A percentile compares a stretch with the other conserved stretches of the same genome.
Evolutionary conservation across 2,329 filamentous ascomycete genomes (phyloP).

Genomic region (Neopestalotiopsis rosae): DNA sequence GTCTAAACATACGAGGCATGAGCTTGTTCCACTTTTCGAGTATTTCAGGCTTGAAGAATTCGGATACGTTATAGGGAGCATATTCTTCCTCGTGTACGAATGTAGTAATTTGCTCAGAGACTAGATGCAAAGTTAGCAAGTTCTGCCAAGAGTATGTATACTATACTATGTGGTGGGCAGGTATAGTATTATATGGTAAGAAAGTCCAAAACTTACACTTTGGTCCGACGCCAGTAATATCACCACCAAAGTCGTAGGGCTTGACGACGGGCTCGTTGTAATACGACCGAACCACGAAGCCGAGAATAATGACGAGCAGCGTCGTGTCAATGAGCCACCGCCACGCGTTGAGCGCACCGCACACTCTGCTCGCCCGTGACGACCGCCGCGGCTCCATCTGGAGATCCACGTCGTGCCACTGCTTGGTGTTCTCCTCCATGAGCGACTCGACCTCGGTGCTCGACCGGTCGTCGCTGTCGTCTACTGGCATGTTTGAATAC

Average conservation of each 20-base stretch:
- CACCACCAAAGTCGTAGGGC: constrained; percentile 43
- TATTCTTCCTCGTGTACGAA: constrained; percentile 45
- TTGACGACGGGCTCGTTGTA: constrained; percentile 26
- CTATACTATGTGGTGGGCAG: too few relatives aligned
- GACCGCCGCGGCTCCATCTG: constrained; percentile 27
- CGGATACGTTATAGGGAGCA: constrained; percentile 42
- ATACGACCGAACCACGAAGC: constrained; percentile 39
- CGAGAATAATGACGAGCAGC: constrained; percentile 43
- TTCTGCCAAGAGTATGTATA: not conserved
- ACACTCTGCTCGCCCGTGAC: constrained; percentile 28
- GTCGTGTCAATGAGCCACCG: constrained; percentile 46
- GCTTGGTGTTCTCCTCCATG: constrained; percentile 42
- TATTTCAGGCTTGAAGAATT: constrained; percentile 44
- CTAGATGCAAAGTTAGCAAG: constrained; percentile 28
- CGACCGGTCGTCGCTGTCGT: constrained; percentile 42
- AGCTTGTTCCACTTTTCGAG: constrained; percentile 44
- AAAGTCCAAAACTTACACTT: constrained; percentile 33
- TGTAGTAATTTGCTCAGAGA: constrained; percentile 41
- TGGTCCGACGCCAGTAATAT: constrained; percentile 42
- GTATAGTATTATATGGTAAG: too few relatives aligned
- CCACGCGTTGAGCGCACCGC: constrained; percentile 34
- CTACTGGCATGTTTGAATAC: constrained; percentile 37
- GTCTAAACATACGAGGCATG: constrained; percentile 40
- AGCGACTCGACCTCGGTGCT: constrained; percentile 49
- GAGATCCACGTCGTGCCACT: constrained; percentile 36